phyloP scores from a whole-genome alignment of 2,329 filamentous ascomycete genomes.

The Hymenoscyphus fraxineus region DNA sequence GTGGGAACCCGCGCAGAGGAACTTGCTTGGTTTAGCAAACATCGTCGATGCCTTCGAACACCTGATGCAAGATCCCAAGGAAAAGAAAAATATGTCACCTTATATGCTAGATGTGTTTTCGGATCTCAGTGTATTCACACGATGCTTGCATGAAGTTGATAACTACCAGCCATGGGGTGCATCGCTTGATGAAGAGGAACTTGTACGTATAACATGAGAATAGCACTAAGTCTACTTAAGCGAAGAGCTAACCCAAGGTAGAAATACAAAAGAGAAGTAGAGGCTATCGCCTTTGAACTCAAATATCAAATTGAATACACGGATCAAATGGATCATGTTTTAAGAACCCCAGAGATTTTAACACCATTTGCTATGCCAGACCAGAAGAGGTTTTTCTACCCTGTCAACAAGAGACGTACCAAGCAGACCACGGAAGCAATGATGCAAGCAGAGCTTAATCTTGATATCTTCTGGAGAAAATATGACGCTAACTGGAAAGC shows the following conservation, averaged over 20 bases:
- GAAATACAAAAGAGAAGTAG: neutral
- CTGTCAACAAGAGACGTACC: slow-evolving; percentile 37
- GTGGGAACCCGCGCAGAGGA: neutral
- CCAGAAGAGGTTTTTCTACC: slow-evolving; percentile 37
- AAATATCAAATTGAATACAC: neutral
- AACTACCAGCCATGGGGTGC: neutral
- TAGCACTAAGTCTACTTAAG: neutral
- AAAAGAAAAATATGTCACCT: neutral
- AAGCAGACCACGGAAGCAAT: slow-evolving; percentile 7
- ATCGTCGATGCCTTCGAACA: neutral
- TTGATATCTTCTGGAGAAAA: slow-evolving; percentile 9
- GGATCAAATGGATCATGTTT: neutral
- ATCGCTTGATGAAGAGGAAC: neutral
- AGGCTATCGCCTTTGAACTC: neutral
- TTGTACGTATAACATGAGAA: neutral
- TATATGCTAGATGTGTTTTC: neutral
- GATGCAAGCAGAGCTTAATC: neutral
- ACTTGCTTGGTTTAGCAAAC: neutral
- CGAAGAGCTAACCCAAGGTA: neutral
- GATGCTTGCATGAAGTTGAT: neutral
- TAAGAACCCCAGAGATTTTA: neutral
- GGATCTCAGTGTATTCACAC: neutral
- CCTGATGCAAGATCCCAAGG: neutral
- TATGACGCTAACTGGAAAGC: slow-evolving; percentile 8
- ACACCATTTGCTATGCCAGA: neutral